A percentile compares a stretch with the other conserved stretches of the same genome.
Conservation (phyloP, 495 filamentous ascomycete species). For the Friedmanniomyces endolithicus region DNA sequence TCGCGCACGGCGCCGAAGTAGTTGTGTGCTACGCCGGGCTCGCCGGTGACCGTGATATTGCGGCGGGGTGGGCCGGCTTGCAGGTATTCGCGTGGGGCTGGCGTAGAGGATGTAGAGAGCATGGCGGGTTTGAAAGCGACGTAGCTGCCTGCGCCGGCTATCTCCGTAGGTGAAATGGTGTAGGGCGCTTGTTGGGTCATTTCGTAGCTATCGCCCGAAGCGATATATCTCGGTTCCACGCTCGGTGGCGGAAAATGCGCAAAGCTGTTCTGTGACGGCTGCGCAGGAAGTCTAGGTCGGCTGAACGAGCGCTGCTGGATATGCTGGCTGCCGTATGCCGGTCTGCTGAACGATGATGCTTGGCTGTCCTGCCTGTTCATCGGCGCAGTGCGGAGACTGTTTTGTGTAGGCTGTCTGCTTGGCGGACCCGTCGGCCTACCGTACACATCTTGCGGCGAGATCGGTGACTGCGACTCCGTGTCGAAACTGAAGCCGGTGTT, state of each 20-base stretch:
- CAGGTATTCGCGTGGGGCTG: not conserved
- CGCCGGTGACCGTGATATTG: constrained; percentile 5
- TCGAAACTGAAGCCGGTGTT: constrained; percentile 21
- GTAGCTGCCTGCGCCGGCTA: constrained; percentile 10
- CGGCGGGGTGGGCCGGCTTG: not conserved
- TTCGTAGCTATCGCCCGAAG: constrained; percentile 13
- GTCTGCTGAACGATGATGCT: constrained; percentile 5
- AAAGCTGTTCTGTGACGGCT: not conserved
- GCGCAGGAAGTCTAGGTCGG: not conserved
- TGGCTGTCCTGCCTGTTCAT: constrained; percentile 6
- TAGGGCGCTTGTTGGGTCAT: constrained; percentile 17
- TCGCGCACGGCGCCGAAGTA: not conserved
- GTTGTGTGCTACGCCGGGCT: not conserved
- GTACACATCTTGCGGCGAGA: constrained; percentile 1
- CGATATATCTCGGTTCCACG: not conserved
- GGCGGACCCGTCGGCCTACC: constrained; percentile 2
- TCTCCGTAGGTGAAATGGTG: not conserved
- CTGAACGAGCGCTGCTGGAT: constrained; percentile 17
- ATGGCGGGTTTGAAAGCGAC: constrained; percentile 19
- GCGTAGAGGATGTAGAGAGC: constrained; percentile 4
- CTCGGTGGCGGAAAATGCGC: not conserved
- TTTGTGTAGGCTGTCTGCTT: constrained; percentile 7
- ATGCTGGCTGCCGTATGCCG: constrained; percentile 10
- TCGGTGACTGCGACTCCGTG: constrained; percentile 1
- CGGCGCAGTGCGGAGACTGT: constrained; percentile 4